phyloP scores from a whole-genome alignment of 257 asterid genomes.

The Hygrophila difformis region DNA sequence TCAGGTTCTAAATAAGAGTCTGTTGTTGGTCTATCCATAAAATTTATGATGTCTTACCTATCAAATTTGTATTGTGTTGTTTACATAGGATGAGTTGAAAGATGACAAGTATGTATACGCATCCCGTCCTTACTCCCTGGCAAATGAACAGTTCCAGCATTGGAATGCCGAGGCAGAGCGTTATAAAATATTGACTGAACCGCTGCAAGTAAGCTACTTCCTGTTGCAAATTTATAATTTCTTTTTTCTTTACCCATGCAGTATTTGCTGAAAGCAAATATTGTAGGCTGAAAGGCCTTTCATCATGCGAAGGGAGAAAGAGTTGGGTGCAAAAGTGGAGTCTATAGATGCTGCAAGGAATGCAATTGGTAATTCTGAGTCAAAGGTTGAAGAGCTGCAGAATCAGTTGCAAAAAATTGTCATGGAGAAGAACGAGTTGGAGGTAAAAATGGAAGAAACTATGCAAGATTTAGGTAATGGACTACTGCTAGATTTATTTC shows the following conservation, averaged over 20 bases:
- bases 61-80: conserved; percentile 15
- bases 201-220: too few relatives aligned
- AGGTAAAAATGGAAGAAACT: conserved; percentile 84
- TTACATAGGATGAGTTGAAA: conserved; percentile 59
- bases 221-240: conserved; percentile 67
- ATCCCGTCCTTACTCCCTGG: conserved; percentile 74
- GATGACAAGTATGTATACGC: conserved; percentile 60
- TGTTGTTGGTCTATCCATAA: background rate
- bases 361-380: conserved; percentile 46
- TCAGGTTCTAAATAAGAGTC: conserved; percentile 42
- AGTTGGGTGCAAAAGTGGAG: conserved; percentile 51
- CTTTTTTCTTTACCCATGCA: background rate
- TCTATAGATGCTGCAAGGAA: conserved; percentile 59
- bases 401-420: conserved; percentile 53
- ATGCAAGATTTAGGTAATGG: conserved; percentile 75
- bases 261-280: too few relatives aligned
- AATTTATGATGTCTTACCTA: background rate
- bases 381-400: conserved; percentile 66
- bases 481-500: conserved; percentile 17
- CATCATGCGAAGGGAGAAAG: conserved; percentile 74
- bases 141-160: conserved; percentile 84
- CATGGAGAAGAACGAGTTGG: conserved; percentile 68
- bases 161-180: conserved; percentile 88
- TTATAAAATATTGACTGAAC: conserved; percentile 48
- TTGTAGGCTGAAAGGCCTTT: conserved; percentile 80